Base-by-base conservation (phyloP, 2,329 filamentous ascomycete genomes). In the Podosphaera fusca region DNA sequence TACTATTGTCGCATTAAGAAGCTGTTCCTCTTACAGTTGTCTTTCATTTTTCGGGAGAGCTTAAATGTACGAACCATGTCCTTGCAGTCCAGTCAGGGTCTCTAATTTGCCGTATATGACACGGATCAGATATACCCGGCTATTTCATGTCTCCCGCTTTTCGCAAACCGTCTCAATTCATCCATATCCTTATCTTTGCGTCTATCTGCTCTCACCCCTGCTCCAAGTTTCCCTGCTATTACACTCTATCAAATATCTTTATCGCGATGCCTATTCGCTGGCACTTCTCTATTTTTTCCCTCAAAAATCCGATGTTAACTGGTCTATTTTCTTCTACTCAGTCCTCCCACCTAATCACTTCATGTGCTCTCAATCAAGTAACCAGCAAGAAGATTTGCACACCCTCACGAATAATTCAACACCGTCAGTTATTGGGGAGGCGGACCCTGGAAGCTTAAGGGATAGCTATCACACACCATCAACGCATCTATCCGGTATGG, bases 341-440 rank as follows among this genome's bases (percentile, higher is more conserved):
- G 55, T 56, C 33, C 49, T 54, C 56, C 21, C 53, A 61, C 47
- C 59, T 64, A 60, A 62, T 63, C 61, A 63, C 64, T 67, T 67
- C 63, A 68, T 68, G 66, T 64, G 65, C 64, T 67, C 66, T 59
- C 65, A 67, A 68, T 61, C 65, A 63, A 63, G 62, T 65, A 67
- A 66, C 59, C 63, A 66, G 57, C 64, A 65, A 64, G 65, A 68
- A 58, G 59, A 67, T 59, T 59, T 60, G 61, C 62, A 64, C 57
- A 65, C 62, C 58, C 64, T 65, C 56, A 63, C 61, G 56, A 64
- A 66, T 56, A 63, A 65, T 60, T 60, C 64, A 56, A 63, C 65
- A 52, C 60, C 67, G 63, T 65, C 62, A 51, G 62, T 65, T 55
- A 66, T 67, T 57, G 34, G 61, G 57, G 67, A 67, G 62, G 63